Evolutionary conservation across 1,284 basidiomycete genomes (phyloP).

Genomic region (Athelia sp.): DNA sequence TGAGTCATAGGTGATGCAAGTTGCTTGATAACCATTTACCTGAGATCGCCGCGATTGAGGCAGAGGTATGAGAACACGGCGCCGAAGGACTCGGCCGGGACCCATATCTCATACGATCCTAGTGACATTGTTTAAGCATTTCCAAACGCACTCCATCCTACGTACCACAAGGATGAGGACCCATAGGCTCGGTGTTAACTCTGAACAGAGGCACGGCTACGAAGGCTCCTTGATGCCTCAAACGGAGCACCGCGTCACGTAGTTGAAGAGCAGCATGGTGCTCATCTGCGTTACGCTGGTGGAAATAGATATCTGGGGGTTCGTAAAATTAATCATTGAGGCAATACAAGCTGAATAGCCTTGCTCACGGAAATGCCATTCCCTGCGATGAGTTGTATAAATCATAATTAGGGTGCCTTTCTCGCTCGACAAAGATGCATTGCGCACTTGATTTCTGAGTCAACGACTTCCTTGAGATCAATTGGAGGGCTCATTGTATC

Average conservation of each 20-base stretch:
- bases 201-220: constrained; percentile 70
- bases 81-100: constrained; percentile 63
- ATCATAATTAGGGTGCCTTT: background rate
- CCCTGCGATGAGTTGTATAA: constrained; percentile 35
- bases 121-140: constrained; percentile 5
- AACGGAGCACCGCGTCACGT: constrained; percentile 62
- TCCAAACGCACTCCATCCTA: background rate
- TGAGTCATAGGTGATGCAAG: background rate
- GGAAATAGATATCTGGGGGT: constrained; percentile 69
- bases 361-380: constrained; percentile 73
- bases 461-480: constrained; percentile 56
- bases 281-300: constrained; percentile 58
- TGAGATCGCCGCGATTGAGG: constrained; percentile 59
- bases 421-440: background rate
- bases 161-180: constrained; percentile 73
- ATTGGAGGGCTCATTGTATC: constrained; percentile 29
- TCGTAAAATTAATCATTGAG: background rate
- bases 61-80: constrained; percentile 71
- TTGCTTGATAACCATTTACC: constrained; percentile 32
- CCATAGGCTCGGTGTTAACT: constrained; percentile 63
- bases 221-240: constrained; percentile 69
- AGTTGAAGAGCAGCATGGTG: constrained; percentile 61
- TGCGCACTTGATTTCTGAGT: constrained; percentile 53
- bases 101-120: constrained; percentile 80
- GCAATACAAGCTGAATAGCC: constrained; percentile 6